A percentile compares a stretch with the other conserved stretches of the same genome.
phyloP scores from a whole-genome alignment of 2,329 filamentous ascomycete species.

The Colletotrichum brevisporum region DNA sequence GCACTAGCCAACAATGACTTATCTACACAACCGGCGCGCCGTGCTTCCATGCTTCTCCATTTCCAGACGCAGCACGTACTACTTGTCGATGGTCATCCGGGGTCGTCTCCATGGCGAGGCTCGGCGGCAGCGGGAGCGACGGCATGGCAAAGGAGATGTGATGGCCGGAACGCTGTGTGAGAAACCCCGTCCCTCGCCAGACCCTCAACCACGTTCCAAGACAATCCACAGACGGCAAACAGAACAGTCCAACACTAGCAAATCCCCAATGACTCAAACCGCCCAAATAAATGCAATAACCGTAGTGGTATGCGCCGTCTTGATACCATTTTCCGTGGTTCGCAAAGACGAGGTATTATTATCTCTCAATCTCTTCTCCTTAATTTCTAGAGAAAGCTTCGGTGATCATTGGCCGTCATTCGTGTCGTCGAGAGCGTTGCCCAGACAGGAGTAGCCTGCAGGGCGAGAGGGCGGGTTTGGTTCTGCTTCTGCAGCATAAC shows the following conservation, averaged over 20 bases:
- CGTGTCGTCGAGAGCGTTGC: conserved; percentile 38
- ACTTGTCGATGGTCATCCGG: conserved; percentile 5
- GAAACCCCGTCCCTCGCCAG: conserved; percentile 22
- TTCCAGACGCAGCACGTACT: conserved; percentile 14
- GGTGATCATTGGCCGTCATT: conserved; percentile 42
- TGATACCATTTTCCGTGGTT: conserved; percentile 34
- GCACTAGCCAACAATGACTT: conserved; percentile 32
- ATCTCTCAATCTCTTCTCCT: conserved; percentile 38
- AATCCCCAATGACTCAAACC: conserved; percentile 38
- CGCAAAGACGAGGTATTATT: conserved; percentile 37
- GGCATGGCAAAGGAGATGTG: conserved; percentile 8
- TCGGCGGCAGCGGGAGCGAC: conserved; percentile 4
- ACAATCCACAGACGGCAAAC: conserved; percentile 38
- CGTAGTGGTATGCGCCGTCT: conserved; percentile 39
- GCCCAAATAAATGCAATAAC: conserved; percentile 41
- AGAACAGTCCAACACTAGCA: conserved; percentile 37
- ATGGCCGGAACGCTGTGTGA: conserved; percentile 19
- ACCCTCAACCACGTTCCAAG: conserved; percentile 34
- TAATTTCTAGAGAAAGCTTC: conserved; percentile 44
- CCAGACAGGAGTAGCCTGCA: conserved; percentile 24
- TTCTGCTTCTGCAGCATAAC: conserved; percentile 35
- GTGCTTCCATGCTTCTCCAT: conserved; percentile 1
- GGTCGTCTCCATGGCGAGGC: conserved; percentile 7
- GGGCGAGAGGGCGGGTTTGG: conserved; percentile 28
- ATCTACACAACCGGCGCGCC: conserved; percentile 34